phyloP scores from a whole-genome alignment of 176 grass and related monocot species.

The Coix lacrymajobi region DNA sequence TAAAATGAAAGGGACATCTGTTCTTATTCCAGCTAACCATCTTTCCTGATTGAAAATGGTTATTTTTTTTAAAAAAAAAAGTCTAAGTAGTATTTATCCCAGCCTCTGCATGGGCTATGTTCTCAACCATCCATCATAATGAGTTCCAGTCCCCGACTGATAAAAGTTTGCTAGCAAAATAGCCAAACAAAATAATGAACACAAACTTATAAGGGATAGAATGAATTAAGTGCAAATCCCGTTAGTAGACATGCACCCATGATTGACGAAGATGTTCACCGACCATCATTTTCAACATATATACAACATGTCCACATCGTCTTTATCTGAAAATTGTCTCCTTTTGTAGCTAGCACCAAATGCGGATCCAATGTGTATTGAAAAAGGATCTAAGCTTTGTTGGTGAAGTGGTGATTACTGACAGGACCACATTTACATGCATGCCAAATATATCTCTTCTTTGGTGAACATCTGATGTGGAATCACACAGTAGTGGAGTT shows the following conservation, averaged over 20 bases:
- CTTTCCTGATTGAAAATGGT: not conserved
- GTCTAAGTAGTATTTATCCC: not conserved
- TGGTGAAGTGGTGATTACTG: not conserved
- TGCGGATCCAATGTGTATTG: not conserved
- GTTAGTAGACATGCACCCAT: not conserved
- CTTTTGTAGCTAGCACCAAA: not conserved
- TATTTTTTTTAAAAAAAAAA: not conserved
- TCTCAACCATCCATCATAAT: not conserved
- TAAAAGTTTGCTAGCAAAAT: not conserved
- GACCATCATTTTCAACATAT: not conserved
- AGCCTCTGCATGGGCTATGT: not conserved
- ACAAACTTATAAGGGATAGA: not conserved
- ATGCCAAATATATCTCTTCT: constrained; percentile 11
- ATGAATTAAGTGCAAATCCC: not conserved
- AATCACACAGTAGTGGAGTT: constrained; percentile 35
- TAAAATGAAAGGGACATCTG: constrained; percentile 21
- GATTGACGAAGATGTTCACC: not conserved
- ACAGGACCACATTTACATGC: not conserved
- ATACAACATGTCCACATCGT: not conserved
- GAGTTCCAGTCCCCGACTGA: not conserved
- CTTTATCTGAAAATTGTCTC: not conserved
- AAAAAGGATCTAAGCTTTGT: not conserved
- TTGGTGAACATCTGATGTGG: constrained; percentile 36
- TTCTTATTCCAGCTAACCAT: constrained; percentile 10
- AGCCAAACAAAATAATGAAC: not conserved